Percentiles rank a stretch among this genome's conserved stretches.
Evolutionary conservation across 805 yeast species (phyloP).

Genomic region (Dipodascus geniculatus): DNA sequence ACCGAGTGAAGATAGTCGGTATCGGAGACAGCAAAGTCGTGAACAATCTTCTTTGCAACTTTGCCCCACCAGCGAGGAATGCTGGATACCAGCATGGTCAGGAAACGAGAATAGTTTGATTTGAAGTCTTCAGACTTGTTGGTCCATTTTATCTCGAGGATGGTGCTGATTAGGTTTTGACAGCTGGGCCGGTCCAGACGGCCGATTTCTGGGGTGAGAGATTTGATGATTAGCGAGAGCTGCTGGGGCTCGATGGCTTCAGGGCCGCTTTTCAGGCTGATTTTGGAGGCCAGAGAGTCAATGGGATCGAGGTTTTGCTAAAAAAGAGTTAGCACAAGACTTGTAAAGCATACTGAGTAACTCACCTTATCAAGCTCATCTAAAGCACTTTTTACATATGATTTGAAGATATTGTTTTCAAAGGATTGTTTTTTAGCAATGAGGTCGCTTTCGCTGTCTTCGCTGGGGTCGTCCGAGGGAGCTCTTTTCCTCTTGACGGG

Average conservation of each 20-base stretch:
- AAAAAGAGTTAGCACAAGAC: slow-evolving; percentile 18
- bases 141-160: slow-evolving; percentile 58
- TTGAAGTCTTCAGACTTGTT: slow-evolving; percentile 33
- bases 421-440: neutral
- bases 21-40: slow-evolving; percentile 39
- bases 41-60: slow-evolving; percentile 56
- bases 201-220: slow-evolving; percentile 52
- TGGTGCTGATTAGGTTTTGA: slow-evolving; percentile 42
- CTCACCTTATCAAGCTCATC: slow-evolving; percentile 53
- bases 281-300: slow-evolving; percentile 47
- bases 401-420: slow-evolving; percentile 11
- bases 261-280: slow-evolving; percentile 37
- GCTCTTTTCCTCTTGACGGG: neutral
- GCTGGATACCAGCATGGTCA: slow-evolving; percentile 69
- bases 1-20: slow-evolving; percentile 49
- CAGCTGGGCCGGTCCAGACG: slow-evolving; percentile 48
- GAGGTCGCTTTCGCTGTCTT: neutral
- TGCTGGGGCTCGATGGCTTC: slow-evolving; percentile 45
- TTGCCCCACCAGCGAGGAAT: slow-evolving; percentile 86
- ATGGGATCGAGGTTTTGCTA: slow-evolving; percentile 42
- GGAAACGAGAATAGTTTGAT: slow-evolving; percentile 53
- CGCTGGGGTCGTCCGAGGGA: neutral
- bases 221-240: slow-evolving; percentile 42
- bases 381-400: slow-evolving; percentile 54
- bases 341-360: slow-evolving; percentile 2